Percentiles rank a stretch among this genome's conserved stretches.
These are phyloP conservation scores for Saccharomyces hybrid DNA, from an alignment of 1,139 yeast genomes.

Conservation along the genomic window DNA sequence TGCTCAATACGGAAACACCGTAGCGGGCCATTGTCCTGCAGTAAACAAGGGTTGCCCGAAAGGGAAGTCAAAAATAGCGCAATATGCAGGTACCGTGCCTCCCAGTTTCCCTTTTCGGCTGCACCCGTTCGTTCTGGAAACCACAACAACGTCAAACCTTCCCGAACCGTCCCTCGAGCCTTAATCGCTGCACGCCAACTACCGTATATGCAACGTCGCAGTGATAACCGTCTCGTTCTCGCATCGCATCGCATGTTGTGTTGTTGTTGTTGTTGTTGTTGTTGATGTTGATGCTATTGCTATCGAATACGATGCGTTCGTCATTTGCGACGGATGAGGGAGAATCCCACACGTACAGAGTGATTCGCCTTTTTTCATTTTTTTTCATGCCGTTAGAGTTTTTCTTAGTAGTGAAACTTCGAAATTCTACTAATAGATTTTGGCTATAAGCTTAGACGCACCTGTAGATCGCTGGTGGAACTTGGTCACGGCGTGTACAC, in stretches of 20 bases:
- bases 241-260: neutral
- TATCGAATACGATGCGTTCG: neutral
- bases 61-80: constrained; percentile 4
- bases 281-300: neutral
- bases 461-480: neutral
- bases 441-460: neutral
- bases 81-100: constrained; percentile 6
- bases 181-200: neutral
- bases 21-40: constrained; percentile 4
- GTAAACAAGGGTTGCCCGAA: constrained; percentile 8
- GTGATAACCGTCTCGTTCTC: neutral
- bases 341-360: neutral
- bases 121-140: neutral
- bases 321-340: neutral
- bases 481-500: neutral
- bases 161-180: neutral
- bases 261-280: neutral
- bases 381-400: neutral
- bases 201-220: neutral
- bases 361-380: neutral
- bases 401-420: neutral
- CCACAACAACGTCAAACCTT: neutral
- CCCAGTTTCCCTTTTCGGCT: constrained; percentile 2
- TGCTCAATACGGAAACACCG: neutral
- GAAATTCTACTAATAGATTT: neutral